These are phyloP conservation scores for Panicum virgatum DNA, from an alignment of 202 grass and related monocot genomes.

Conservation along the genomic window DNA sequence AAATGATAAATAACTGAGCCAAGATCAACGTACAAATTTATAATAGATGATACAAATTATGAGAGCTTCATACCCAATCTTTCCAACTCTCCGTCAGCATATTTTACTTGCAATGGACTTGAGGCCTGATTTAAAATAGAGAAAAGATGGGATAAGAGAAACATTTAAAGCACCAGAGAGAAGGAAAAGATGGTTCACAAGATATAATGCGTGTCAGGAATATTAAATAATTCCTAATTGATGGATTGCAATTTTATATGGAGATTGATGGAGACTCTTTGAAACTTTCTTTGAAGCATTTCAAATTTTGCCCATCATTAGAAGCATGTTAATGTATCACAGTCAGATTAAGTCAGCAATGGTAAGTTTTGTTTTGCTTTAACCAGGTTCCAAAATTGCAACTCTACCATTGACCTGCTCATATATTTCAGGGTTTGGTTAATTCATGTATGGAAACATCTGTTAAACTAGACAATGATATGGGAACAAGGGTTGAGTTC, in stretches of 20 bases:
- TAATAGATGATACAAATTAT: slow-evolving; percentile 32
- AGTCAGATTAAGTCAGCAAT: background rate
- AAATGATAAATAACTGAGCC: background rate
- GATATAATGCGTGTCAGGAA: background rate
- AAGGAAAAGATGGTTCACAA: slow-evolving; percentile 1
- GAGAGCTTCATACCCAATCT: slow-evolving; percentile 65
- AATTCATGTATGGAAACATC: slow-evolving; percentile 16
- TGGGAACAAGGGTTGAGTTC: slow-evolving; percentile 6
- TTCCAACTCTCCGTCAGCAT: slow-evolving; percentile 96
- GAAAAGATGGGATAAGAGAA: background rate
- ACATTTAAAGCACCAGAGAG: background rate
- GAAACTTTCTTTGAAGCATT: background rate
- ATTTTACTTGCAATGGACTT: slow-evolving; percentile 99
- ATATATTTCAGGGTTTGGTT: background rate
- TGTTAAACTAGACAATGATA: background rate
- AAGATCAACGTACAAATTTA: background rate
- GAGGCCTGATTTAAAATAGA: slow-evolving; percentile 65
- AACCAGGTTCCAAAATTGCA: background rate
- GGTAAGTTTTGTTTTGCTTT: background rate
- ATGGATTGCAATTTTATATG: background rate
- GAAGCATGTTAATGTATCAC: background rate
- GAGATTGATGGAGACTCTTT: background rate
- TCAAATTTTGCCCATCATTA: background rate
- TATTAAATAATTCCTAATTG: background rate
- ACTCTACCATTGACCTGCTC: background rate